phyloP scores from a whole-genome alignment of 2,329 filamentous ascomycete genomes.

The Fusarium sp. region DNA sequence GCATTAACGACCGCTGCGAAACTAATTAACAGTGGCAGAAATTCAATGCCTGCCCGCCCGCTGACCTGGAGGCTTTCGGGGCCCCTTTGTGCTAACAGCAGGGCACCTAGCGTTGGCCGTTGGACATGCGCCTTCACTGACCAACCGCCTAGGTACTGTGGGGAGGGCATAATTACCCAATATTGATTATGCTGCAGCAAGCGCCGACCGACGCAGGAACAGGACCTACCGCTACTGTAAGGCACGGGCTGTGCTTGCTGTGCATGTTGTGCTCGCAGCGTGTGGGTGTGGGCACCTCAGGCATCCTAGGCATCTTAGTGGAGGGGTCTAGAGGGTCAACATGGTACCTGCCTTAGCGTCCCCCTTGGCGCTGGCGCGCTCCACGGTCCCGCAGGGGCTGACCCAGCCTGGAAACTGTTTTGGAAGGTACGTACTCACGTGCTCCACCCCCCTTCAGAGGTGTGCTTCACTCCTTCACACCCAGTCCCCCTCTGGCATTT shows the following conservation, averaged over 20 bases:
- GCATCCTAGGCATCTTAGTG: background rate
- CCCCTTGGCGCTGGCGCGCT: conserved; percentile 25
- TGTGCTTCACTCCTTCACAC: conserved; percentile 1
- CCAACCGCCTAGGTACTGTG: conserved; percentile 17
- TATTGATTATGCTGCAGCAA: conserved; percentile 21
- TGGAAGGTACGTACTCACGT: conserved; percentile 32
- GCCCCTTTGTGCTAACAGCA: conserved; percentile 26
- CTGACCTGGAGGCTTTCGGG: too few relatives aligned
- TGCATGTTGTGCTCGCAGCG: background rate
- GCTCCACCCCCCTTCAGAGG: conserved; percentile 24
- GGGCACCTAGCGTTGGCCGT: conserved; percentile 26
- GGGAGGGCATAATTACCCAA: conserved; percentile 1
- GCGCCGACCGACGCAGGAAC: conserved; percentile 40
- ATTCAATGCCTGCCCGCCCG: conserved; percentile 18
- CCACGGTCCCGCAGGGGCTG: conserved; percentile 32
- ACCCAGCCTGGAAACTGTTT: conserved; percentile 33
- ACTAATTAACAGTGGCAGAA: conserved; percentile 34
- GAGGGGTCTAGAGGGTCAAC: conserved; percentile 16
- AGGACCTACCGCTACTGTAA: conserved; percentile 4
- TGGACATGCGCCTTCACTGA: conserved; percentile 42
- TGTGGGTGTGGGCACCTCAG: conserved; percentile 1
- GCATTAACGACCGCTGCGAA: conserved; percentile 14
- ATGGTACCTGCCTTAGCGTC: conserved; percentile 45
- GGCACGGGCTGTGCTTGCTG: conserved; percentile 17
- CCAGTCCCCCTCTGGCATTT: conserved; percentile 45